These are phyloP conservation scores for Theobroma grandiflorum DNA, from an alignment of 441 rosid genomes.

Conservation along the genomic window DNA sequence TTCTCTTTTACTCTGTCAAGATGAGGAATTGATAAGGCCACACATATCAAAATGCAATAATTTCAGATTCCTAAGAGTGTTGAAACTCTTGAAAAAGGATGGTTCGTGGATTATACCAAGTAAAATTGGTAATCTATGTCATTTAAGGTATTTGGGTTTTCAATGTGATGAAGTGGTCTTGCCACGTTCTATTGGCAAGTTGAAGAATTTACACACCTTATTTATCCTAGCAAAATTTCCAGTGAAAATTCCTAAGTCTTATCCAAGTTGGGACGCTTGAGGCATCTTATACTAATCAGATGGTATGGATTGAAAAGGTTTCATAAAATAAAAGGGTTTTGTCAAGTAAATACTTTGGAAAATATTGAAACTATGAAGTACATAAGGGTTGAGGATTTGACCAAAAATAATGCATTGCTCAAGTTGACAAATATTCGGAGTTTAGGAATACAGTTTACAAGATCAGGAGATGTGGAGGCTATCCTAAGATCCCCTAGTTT, in stretches of 20 bases:
- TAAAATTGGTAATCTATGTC: too few relatives aligned
- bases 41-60: too few relatives aligned
- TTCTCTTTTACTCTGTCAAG: conserved; percentile 10
- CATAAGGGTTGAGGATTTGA: not conserved
- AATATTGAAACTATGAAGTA: not conserved
- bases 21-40: too few relatives aligned
- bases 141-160: not conserved
- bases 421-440: not conserved
- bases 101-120: too few relatives aligned
- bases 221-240: not conserved
- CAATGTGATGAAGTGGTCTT: not conserved
- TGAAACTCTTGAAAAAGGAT: too few relatives aligned
- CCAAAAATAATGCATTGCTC: not conserved
- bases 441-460: not conserved
- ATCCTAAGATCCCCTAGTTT: not conserved
- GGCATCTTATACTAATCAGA: not conserved
- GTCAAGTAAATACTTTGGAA: not conserved
- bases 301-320: too few relatives aligned
- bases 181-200: not conserved
- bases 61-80: too few relatives aligned
- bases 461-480: not conserved
- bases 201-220: not conserved
- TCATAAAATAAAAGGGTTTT: not conserved
- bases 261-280: not conserved
- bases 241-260: not conserved